These are phyloP conservation scores for Yamadazyma philogaea DNA, from an alignment of 805 yeast genomes.

Conservation along the genomic window DNA sequence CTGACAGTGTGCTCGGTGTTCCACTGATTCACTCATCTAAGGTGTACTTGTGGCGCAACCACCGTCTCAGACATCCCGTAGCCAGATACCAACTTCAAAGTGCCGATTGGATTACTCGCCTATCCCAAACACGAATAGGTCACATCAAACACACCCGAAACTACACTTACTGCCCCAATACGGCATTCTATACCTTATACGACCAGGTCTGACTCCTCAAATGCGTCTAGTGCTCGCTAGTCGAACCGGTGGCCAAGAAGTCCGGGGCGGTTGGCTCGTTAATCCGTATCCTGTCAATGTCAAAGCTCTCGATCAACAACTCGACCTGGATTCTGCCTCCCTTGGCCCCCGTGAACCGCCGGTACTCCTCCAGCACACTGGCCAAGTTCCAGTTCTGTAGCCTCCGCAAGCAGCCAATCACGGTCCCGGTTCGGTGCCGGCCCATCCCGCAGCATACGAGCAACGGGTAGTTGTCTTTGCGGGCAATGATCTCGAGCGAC, in stretches of 20 bases:
- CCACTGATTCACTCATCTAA: too few relatives aligned
- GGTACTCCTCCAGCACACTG: constrained; percentile 83
- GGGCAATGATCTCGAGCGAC: constrained; percentile 73
- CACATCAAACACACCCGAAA: too few relatives aligned
- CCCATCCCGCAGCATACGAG: constrained; percentile 98
- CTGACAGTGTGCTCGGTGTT: too few relatives aligned
- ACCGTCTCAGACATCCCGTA: too few relatives aligned
- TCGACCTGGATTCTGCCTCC: constrained; percentile 94
- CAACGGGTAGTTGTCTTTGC: constrained; percentile 75
- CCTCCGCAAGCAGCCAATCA: constrained; percentile 87
- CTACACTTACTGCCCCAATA: too few relatives aligned
- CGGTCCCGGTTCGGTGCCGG: constrained; percentile 94
- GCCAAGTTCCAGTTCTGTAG: constrained; percentile 98
- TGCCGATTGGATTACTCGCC: too few relatives aligned
- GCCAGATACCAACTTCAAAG: too few relatives aligned
- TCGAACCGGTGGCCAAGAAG: constrained; percentile 4
- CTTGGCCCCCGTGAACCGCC: constrained; percentile 88
- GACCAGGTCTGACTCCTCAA: not conserved
- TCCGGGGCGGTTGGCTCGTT: constrained; percentile 22
- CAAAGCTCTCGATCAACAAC: constrained; percentile 68
- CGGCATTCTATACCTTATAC: not conserved
- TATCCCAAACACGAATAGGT: too few relatives aligned
- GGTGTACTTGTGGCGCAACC: too few relatives aligned
- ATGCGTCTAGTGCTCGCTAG: not conserved
- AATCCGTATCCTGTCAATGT: constrained; percentile 33